A percentile compares a stretch with the other conserved stretches of the same genome.
Evolutionary conservation across 352 stramenopile genomes (phyloP).

Genomic region (Halophytophthora batemanensis): DNA sequence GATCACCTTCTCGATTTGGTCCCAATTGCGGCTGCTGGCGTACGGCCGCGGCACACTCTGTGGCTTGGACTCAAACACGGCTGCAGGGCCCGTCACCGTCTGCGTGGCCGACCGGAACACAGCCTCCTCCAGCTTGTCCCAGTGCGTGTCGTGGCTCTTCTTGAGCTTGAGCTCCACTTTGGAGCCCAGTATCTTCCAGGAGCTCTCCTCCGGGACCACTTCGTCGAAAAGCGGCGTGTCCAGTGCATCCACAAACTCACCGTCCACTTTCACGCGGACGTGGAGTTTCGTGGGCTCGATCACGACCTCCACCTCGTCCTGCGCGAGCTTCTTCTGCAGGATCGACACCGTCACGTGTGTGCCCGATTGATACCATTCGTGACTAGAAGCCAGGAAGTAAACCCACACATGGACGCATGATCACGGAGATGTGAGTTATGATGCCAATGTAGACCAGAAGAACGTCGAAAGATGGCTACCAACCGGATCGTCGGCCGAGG

Average conservation of each 20-base stretch:
- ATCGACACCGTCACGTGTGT: conserved; percentile 82
- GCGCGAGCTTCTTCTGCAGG: conserved; percentile 74
- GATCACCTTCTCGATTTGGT: conserved; percentile 80
- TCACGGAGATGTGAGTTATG: no score
- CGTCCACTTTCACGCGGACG: conserved; percentile 50
- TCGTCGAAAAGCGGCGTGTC: conserved; percentile 72
- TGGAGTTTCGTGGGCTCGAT: conserved; percentile 52
- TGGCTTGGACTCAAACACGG: conserved; percentile 58
- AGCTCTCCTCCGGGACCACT: conserved; percentile 50
- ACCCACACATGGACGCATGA: not conserved
- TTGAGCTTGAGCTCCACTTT: conserved; percentile 86
- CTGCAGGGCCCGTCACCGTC: conserved; percentile 48
- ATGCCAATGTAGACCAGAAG: no score
- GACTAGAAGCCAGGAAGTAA: conserved; percentile 31
- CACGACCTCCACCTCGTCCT: conserved; percentile 57
- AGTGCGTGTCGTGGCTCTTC: conserved; percentile 51
- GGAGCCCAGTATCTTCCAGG: conserved; percentile 52
- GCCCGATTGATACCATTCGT: conserved; percentile 87
- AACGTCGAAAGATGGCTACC: not conserved
- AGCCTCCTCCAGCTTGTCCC: conserved; percentile 72
- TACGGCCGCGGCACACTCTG: conserved; percentile 62
- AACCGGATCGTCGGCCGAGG: conserved; percentile 30
- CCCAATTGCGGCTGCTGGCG: conserved; percentile 85
- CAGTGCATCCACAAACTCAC: conserved; percentile 53
- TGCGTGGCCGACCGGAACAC: conserved; percentile 41